Evolutionary conservation across 2,329 filamentous ascomycete species (phyloP).

Genomic region (Teratosphaeria epicoccoides): DNA sequence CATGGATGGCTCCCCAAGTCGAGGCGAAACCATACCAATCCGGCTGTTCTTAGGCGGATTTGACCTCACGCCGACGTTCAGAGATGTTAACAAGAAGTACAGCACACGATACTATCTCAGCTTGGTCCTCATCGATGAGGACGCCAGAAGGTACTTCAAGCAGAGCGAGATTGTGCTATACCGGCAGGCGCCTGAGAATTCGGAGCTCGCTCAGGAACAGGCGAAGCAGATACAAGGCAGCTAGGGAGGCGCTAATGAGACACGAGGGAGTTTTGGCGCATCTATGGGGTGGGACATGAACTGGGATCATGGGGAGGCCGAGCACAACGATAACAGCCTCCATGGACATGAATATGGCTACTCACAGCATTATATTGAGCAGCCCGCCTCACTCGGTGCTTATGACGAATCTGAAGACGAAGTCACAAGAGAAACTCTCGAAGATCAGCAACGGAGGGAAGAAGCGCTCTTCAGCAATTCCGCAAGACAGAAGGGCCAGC

Average conservation of each 20-base stretch:
- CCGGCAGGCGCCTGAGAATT: slow-evolving; percentile 55
- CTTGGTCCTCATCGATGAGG: slow-evolving; percentile 56
- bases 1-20: slow-evolving; percentile 97
- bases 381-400: not conserved
- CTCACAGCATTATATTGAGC: not conserved
- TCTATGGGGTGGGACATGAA: slow-evolving; percentile 1
- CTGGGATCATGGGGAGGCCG: not conserved
- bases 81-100: slow-evolving; percentile 99
- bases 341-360: not conserved
- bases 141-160: slow-evolving; percentile 96
- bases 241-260: slow-evolving; percentile 23
- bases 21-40: slow-evolving; percentile 91
- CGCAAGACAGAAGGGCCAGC: not conserved
- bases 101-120: slow-evolving; percentile 96
- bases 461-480: not conserved
- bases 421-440: not conserved
- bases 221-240: slow-evolving; percentile 32
- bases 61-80: slow-evolving; percentile 94
- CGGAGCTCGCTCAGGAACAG: slow-evolving; percentile 38
- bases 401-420: not conserved
- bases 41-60: slow-evolving; percentile 94
- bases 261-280: slow-evolving; percentile 16
- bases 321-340: not conserved
- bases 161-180: slow-evolving; percentile 97
- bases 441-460: not conserved